Evolutionary conservation across 2,329 filamentous ascomycete species (phyloP).

Genomic region (Ophiocordyceps camponoti-floridani): DNA sequence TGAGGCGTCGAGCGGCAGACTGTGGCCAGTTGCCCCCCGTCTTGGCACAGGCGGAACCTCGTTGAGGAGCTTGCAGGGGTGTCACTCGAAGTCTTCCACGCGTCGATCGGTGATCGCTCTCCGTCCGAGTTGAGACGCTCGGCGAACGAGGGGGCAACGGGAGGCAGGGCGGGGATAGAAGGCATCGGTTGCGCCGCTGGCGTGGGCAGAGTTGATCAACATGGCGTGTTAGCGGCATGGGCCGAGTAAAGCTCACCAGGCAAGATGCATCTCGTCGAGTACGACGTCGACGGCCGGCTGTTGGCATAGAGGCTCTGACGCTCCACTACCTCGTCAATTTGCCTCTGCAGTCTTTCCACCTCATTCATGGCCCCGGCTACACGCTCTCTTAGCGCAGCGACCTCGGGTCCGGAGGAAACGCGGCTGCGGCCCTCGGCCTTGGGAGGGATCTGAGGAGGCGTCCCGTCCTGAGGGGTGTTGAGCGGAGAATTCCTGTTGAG

Average conservation of each 20-base stretch:
- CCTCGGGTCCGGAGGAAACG: constrained; percentile 25
- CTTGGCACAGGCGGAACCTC: background rate
- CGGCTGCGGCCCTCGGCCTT: constrained; percentile 22
- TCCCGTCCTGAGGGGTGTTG: constrained; percentile 7
- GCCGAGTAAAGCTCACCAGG: constrained; percentile 11
- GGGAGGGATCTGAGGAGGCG: constrained; percentile 20
- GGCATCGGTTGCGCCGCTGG: constrained; percentile 33
- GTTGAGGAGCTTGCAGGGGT: background rate
- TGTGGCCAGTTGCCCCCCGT: constrained; percentile 26
- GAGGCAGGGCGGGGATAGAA: constrained; percentile 37
- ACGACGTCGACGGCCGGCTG: constrained; percentile 34
- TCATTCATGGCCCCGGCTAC: constrained; percentile 40
- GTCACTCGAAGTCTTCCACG: constrained; percentile 7
- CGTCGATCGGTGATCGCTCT: constrained; percentile 16
- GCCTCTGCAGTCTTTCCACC: constrained; percentile 36
- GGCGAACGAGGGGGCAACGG: constrained; percentile 37
- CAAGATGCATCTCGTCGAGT: constrained; percentile 17
- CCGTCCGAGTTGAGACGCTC: constrained; percentile 31
- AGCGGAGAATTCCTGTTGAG: constrained; percentile 8
- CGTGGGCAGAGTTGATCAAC: background rate
- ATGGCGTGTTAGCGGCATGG: background rate
- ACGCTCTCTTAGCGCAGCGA: constrained; percentile 33
- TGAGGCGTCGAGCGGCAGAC: constrained; percentile 36
- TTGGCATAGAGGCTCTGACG: constrained; percentile 37
- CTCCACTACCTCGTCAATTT: constrained; percentile 42